A percentile compares a stretch with the other conserved stretches of the same genome.
Conservation (phyloP, 257 asterid genomes). For the Solanum megistacrolobum region DNA sequence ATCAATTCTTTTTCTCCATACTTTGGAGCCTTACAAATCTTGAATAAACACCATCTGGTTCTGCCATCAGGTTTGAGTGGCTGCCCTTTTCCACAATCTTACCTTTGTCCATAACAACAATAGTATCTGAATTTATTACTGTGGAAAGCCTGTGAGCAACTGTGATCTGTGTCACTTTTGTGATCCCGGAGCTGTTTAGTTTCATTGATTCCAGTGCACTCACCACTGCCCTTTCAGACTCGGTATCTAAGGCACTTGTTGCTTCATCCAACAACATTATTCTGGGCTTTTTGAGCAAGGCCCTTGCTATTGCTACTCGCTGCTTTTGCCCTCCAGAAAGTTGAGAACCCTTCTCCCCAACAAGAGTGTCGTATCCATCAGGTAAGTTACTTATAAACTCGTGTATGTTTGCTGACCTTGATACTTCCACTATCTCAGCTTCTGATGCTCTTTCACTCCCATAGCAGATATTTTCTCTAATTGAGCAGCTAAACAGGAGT, state of each 20-base stretch:
- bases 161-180: constrained; percentile 38
- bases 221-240: constrained; percentile 58
- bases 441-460: constrained; percentile 65
- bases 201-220: constrained; percentile 42
- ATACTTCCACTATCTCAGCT: constrained; percentile 52
- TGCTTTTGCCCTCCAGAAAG: constrained; percentile 89
- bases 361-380: constrained; percentile 49
- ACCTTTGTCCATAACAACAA: constrained; percentile 66
- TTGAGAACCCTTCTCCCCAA: constrained; percentile 75
- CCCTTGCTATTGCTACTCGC: constrained; percentile 62
- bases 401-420: constrained; percentile 60
- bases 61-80: constrained; percentile 43
- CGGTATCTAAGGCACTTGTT: constrained; percentile 78
- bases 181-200: background rate
- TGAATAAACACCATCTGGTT: constrained; percentile 49
- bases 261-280: constrained; percentile 76
- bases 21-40: constrained; percentile 52
- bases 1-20: constrained; percentile 15
- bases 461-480: constrained; percentile 54
- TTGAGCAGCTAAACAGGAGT: constrained; percentile 61
- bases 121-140: constrained; percentile 47
- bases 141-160: constrained; percentile 83
- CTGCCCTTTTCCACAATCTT: constrained; percentile 57
- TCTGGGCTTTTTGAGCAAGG: constrained; percentile 52
- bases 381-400: constrained; percentile 61